Base-by-base conservation (phyloP, 768 basidiomycete species). In the Macrolepiota albuminosa region DNA sequence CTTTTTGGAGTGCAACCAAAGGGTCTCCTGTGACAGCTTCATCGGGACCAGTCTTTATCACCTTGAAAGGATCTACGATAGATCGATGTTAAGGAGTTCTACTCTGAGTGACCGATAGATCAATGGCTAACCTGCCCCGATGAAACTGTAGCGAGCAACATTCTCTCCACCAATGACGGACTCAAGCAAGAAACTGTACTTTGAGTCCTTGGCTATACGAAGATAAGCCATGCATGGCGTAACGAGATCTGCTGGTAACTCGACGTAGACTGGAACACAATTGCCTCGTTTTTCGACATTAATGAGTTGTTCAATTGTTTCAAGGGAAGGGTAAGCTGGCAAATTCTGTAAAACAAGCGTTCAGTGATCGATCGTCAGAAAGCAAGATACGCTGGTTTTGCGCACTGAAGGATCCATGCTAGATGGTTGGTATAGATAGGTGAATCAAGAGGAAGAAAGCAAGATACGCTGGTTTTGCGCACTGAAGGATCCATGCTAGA, bases 161-260 rank as follows among this genome's bases (percentile, higher is more conserved):
- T 85, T 92, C 77, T 97, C 93, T 45, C 95, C 95, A 33, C 84
- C 89, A 33, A 93, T 80, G 47, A 98, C 89, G 49, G 93, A 95
- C 73, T 99, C 97, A 46, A 99, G 82, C 50, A 99, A 76, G 73
- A 98, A 99, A 71, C 92, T 95, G 77, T 96, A 92, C 70, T 89
- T 91, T 1, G 93, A 92, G 68, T 94, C 91, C 68, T 95, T 89
- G 13, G 95, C 87, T 62, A 98, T 82, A 59, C 93, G 86, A 51
- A 99, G 85, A 73, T 98, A 99, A 7, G 97, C 95, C 77, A 94
- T 90, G 70, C 94, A 95, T 72, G 97, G 97, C 29, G 97, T 99
- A 62, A 98, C 83, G 62, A 98, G 85, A 71, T 99, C 97, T 49
- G 94, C 95, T 26, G 96, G 95, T 4, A 99, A 81, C 68, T 95